Base-by-base conservation (phyloP, 2,329 filamentous ascomycete species). In the Paraphoma sp. region DNA sequence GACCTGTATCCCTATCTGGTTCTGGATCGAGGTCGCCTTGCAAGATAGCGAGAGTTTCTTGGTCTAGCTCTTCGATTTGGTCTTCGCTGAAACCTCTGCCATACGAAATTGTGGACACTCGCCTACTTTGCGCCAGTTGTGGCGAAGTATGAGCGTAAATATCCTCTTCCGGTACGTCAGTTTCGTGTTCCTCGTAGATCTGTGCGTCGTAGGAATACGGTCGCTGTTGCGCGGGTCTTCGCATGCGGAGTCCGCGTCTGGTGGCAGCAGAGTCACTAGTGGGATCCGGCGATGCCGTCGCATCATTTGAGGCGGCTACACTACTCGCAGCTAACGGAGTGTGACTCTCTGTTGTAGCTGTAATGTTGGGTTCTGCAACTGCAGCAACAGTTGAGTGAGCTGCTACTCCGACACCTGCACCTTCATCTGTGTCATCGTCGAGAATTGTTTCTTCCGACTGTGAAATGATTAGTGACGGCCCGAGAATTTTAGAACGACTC, bases 171-270 rank as follows among this genome's bases (percentile, higher is more conserved):
- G 60, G 60, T 31, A 51, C 54, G 18, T 63, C 58, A 23, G 31
- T 31, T 3, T 54, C 53, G 14, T 42, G 42, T 45, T 68, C 68
- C 14, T 75, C 71, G 40, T 72, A 74, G 3, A 72, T 49, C 45
- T 74, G 69, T 14, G 70, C 71, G 58, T 74, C 64, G 29, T 73
- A 70, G 42, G 64, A 71, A 57, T 76, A 76, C 9, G 73, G 73
- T 23, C 72, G 64, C 51, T 74, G 69, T 48, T 76, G 73, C 16
- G 73, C 71, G 33, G 72, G 70, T 41, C 71, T 73, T 51, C 73
- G 65, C 28, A 63, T 62, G 17, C 73, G 71, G n/a, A 76, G 59
- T 12, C 71, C 71, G 31, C 73, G 69, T 46, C 72, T 63, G 4
- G 67, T 62, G 14, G 64, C 56, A 29, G 68, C 47, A 16, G 70